These are phyloP conservation scores for Coemansia interrupta DNA, from an alignment of 192 early-diverging fungal species.

Conservation along the genomic window DNA sequence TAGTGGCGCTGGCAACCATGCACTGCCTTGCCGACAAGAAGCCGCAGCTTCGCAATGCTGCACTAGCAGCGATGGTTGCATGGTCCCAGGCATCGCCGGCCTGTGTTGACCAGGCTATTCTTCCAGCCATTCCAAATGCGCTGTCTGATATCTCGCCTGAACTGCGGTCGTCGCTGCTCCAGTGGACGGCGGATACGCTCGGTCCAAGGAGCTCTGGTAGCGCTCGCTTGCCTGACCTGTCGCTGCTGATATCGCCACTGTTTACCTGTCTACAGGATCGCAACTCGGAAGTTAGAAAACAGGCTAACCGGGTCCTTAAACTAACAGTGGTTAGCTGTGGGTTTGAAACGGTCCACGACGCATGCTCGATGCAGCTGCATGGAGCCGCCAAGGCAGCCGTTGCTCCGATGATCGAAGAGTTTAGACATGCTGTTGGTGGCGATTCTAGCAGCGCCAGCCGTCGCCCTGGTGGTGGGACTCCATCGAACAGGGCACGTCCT, in stretches of 20 bases:
- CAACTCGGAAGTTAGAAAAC: conserved; percentile 84
- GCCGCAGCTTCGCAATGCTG: conserved; percentile 74
- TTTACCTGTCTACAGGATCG: conserved; percentile 86
- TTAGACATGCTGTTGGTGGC: conserved; percentile 48
- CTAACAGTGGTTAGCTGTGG: conserved; percentile 69
- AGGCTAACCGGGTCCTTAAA: conserved; percentile 67
- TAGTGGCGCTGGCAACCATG: conserved; percentile 67
- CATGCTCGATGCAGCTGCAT: conserved; percentile 66
- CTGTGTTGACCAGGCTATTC: conserved; percentile 64
- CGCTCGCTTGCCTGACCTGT: conserved; percentile 58
- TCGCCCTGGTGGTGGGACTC: conserved; percentile 9
- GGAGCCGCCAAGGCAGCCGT: conserved; percentile 72
- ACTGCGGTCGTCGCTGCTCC: conserved; percentile 82
- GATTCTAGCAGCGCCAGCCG: conserved; percentile 7
- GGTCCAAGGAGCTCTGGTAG: conserved; percentile 41
- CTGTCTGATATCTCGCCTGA: conserved; percentile 79
- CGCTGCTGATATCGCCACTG: conserved; percentile 62
- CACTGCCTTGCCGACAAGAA: conserved; percentile 87
- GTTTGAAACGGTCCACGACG: conserved; percentile 65
- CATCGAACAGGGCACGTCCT: conserved; percentile 3
- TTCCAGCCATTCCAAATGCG: conserved; percentile 59
- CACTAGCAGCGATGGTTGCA: conserved; percentile 68
- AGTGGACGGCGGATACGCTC: conserved; percentile 70
- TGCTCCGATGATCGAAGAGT: conserved; percentile 71
- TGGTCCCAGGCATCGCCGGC: conserved; percentile 61